These are phyloP conservation scores for Curvularia sp. DNA, from an alignment of 2,329 filamentous ascomycete genomes.

Conservation along the genomic window DNA sequence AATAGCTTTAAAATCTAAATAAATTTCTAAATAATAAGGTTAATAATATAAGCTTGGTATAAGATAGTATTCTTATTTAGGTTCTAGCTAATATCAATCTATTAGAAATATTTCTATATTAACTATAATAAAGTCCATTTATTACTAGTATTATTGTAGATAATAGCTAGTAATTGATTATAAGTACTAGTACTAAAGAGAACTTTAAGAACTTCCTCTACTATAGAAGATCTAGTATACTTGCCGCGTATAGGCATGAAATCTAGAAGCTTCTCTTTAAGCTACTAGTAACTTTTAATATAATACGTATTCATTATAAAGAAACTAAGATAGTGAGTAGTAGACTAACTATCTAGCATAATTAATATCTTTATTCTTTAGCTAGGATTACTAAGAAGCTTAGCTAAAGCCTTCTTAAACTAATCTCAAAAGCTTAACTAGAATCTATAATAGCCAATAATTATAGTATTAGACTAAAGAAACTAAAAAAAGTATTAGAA, in stretches of 20 bases:
- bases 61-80: constrained; percentile 7
- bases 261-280: too few relatives aligned
- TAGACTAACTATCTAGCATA: constrained; percentile 10
- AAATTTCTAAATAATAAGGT: constrained; percentile 7
- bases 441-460: constrained; percentile 15
- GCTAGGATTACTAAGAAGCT: neutral
- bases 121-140: too few relatives aligned
- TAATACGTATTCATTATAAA: neutral
- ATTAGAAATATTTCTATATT: neutral
- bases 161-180: too few relatives aligned
- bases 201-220: too few relatives aligned
- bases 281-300: too few relatives aligned
- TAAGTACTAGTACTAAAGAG: too few relatives aligned
- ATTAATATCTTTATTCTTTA: constrained; percentile 6
- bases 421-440: constrained; percentile 3
- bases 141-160: too few relatives aligned
- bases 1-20: constrained; percentile 5
- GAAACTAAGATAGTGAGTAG: constrained; percentile 10
- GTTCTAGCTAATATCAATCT: neutral
- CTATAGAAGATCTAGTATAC: too few relatives aligned
- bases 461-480: neutral
- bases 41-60: too few relatives aligned
- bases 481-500: constrained; percentile 12
- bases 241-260: too few relatives aligned
- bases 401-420: neutral